Base-by-base conservation (phyloP, 2,329 filamentous ascomycete genomes). In the Pyrenochaeta sp. region DNA sequence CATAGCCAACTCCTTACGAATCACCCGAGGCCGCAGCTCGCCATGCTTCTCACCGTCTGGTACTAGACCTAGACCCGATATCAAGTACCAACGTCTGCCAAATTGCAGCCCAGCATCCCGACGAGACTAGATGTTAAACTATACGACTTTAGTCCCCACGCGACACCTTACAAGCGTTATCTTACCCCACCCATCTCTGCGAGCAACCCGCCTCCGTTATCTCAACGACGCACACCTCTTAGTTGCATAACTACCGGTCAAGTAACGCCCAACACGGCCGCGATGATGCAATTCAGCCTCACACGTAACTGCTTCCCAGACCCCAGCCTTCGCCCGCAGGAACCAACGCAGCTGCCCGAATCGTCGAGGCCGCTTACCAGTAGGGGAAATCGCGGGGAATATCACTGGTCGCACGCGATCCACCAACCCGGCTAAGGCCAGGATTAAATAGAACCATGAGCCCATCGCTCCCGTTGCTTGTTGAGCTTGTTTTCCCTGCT, bases 401-500 rank as follows among this genome's bases (percentile, higher is more conserved):
- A 52, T 51, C 48, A 55, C 28, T 47, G 15, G 24, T 51, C 13
- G 52, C 49, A 43, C 43, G 45, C 44, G 40, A 50, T 53, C 40
- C 42, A 32, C 53, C 30, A 39, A 39, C 50, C 55, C 50, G 52
- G 52, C 46, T 45, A 43, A 51, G 52, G 56, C 55, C 39, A 52
- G 53, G 43, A 53, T 56, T 58, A 64, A 62, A 46, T 49, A 34
- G 43, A 58, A 52, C 43, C 32, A 59, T 54, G 54, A 44, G 44
- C 46, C 46, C 52, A 44, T 56, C 40, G 43, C 47, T 59, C 28
- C 45, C 25, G 22, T 15, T 47, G 24, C 37, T 63, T 42, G 45
- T 27, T 50, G 52, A 56, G 37, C 59, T 62, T 57, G 22, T 60
- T 55, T 49, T 51, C 52, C 54, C 32, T 58, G 28, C 44, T 7